phyloP scores from a whole-genome alignment of 2,329 filamentous ascomycete genomes.

The Diplocarpon mali region DNA sequence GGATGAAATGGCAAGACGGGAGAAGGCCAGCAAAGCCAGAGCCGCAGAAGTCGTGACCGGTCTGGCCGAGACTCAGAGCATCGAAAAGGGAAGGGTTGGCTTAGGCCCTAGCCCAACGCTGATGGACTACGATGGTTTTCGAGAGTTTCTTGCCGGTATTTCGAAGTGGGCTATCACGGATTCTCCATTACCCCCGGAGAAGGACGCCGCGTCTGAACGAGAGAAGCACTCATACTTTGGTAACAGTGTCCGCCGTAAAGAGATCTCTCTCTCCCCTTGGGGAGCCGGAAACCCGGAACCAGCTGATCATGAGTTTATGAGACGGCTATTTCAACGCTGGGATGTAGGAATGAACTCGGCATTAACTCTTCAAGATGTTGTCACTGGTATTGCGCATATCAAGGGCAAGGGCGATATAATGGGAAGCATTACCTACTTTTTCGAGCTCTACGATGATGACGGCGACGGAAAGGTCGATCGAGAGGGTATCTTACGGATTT shows the following conservation, averaged over 20 bases:
- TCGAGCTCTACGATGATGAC: constrained; percentile 92
- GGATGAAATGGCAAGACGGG: constrained; percentile 59
- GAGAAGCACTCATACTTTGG: constrained; percentile 49
- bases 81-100: constrained; percentile 78
- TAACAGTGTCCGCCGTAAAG: constrained; percentile 37
- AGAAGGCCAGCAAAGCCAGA: constrained; percentile 49
- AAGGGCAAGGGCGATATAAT: constrained; percentile 94
- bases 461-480: constrained; percentile 84
- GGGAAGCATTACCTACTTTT: constrained; percentile 96
- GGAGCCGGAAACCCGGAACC: constrained; percentile 53
- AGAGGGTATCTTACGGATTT: constrained; percentile 90
- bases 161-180: constrained; percentile 91
- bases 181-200: constrained; percentile 50
- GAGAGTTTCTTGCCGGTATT: constrained; percentile 83
- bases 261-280: constrained; percentile 35
- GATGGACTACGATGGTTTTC: constrained; percentile 96
- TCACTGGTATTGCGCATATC: constrained; percentile 78
- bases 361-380: constrained; percentile 81
- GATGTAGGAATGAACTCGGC: constrained; percentile 67
- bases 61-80: constrained; percentile 35
- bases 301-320: constrained; percentile 90
- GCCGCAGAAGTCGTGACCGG: constrained; percentile 35
- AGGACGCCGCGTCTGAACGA: constrained; percentile 38
- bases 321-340: constrained; percentile 79
- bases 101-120: constrained; percentile 79